Evolutionary conservation across 257 asterid genomes (phyloP).

Genomic region (Salvia miltiorrhiza): DNA sequence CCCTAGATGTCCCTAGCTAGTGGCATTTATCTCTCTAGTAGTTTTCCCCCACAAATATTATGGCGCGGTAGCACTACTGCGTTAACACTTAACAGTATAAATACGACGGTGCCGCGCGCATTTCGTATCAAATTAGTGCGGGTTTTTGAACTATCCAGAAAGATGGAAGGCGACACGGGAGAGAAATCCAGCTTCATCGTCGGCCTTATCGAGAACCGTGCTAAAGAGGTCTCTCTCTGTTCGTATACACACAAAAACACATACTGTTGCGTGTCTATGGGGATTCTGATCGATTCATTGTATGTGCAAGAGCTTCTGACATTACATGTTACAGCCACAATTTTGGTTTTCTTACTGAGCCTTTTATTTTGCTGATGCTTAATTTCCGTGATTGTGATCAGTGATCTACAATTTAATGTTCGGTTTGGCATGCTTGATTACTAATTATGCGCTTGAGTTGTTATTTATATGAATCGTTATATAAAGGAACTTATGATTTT

Average conservation of each 20-base stretch:
- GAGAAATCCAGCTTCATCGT: constrained; percentile 82
- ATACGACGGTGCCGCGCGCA: too few species aligned
- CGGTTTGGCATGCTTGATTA: not conserved
- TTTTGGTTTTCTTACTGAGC: not conserved
- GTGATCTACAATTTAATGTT: not conserved
- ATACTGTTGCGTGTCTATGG: not conserved
- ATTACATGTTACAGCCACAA: not conserved
- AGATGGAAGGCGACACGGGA: constrained; percentile 75
- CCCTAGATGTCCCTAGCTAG: too few species aligned
- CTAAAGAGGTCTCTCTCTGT: constrained; percentile 67
- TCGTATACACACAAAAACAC: not conserved
- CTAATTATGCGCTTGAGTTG: not conserved
- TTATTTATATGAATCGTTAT: not conserved
- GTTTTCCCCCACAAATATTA: too few species aligned
- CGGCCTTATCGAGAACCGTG: constrained; percentile 86
- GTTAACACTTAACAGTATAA: too few species aligned
- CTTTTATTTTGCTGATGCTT: constrained; percentile 4
- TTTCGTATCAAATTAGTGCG: not conserved
- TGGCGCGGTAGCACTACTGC: not conserved
- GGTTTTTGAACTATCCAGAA: constrained; percentile 8
- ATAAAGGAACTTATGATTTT: not conserved
- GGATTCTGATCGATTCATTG: not conserved
- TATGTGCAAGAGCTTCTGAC: not conserved
- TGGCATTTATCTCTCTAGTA: too few species aligned
- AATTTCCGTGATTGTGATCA: not conserved